These are phyloP conservation scores for Trichomonascaceae sp. DNA, from an alignment of 1,139 yeast species.

Conservation along the genomic window DNA sequence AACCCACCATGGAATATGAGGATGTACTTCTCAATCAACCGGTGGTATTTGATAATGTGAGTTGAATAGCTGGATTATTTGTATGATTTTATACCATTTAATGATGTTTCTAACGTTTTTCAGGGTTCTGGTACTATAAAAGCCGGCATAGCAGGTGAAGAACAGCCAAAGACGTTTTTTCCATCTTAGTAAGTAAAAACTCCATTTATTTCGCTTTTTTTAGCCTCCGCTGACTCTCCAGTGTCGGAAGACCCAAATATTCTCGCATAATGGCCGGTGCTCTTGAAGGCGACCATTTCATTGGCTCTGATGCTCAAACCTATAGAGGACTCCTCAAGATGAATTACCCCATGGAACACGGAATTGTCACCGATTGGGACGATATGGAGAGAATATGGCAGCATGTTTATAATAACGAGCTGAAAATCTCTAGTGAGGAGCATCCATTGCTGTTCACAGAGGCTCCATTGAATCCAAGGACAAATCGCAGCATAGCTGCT, in stretches of 20 bases:
- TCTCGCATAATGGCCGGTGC: conserved; percentile 82
- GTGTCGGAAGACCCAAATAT: conserved; percentile 81
- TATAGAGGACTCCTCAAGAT: conserved; percentile 68
- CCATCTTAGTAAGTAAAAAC: conserved; percentile 37
- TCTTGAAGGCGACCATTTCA: conserved; percentile 53
- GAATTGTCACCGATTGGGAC: conserved; percentile 77
- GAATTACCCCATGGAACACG: conserved; percentile 72
- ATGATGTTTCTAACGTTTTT: conserved; percentile 1
- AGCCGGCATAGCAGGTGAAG: conserved; percentile 93
- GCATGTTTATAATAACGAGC: conserved; percentile 52
- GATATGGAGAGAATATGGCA: conserved; percentile 79
- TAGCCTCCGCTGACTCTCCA: conserved; percentile 12
- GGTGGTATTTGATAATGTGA: conserved; percentile 72
- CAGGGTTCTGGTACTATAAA: conserved; percentile 81
- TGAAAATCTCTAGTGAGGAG: conserved; percentile 71
- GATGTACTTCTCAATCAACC: conserved; percentile 64
- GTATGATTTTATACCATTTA: too few species aligned
- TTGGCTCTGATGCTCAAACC: conserved; percentile 71
- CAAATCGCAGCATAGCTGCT: conserved; percentile 66
- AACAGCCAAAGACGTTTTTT: conserved; percentile 57
- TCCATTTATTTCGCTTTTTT: neutral
- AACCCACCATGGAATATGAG: conserved; percentile 29
- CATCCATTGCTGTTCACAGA: conserved; percentile 88
- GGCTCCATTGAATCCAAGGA: conserved; percentile 75
- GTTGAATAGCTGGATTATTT: conserved; percentile 7